Evolutionary conservation across 257 asterid species (phyloP).

Genomic region (Leptodermis oblonga): DNA sequence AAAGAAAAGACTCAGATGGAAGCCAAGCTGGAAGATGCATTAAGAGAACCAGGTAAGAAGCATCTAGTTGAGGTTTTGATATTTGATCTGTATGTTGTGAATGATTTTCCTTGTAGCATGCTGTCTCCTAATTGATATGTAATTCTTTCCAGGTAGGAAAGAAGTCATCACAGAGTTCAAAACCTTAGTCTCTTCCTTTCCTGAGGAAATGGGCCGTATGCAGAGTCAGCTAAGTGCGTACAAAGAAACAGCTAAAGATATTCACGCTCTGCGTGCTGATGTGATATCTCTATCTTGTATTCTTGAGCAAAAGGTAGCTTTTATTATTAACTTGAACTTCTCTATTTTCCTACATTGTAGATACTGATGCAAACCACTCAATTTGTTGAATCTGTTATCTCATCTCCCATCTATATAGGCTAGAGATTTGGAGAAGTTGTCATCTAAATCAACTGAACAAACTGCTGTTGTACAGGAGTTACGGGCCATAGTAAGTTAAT

Average conservation of each 20-base stretch:
- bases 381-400: slow-evolving; percentile 7
- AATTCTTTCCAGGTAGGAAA: slow-evolving; percentile 64
- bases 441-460: slow-evolving; percentile 66
- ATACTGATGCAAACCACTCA: neutral
- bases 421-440: slow-evolving; percentile 57
- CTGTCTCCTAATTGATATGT: slow-evolving; percentile 1
- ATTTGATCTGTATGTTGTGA: neutral
- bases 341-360: neutral
- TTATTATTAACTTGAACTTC: neutral
- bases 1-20: slow-evolving; percentile 53
- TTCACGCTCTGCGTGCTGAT: slow-evolving; percentile 74
- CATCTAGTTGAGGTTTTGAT: slow-evolving; percentile 10
- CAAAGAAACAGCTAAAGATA: slow-evolving; percentile 76
- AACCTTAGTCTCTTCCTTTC: slow-evolving; percentile 78
- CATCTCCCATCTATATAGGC: slow-evolving; percentile 39
- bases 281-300: slow-evolving; percentile 60
- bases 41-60: slow-evolving; percentile 69
- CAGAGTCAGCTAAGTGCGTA: slow-evolving; percentile 71
- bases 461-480: slow-evolving; percentile 59
- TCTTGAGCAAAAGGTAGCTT: slow-evolving; percentile 64
- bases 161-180: slow-evolving; percentile 80
- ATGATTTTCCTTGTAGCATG: neutral
- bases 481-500: slow-evolving; percentile 58
- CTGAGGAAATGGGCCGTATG: slow-evolving; percentile 87
- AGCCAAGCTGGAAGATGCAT: slow-evolving; percentile 65